A percentile compares a stretch with the other conserved stretches of the same genome.
Evolutionary conservation across 176 grass and related monocot genomes (phyloP).

Genomic region (Paspalum notatum): DNA sequence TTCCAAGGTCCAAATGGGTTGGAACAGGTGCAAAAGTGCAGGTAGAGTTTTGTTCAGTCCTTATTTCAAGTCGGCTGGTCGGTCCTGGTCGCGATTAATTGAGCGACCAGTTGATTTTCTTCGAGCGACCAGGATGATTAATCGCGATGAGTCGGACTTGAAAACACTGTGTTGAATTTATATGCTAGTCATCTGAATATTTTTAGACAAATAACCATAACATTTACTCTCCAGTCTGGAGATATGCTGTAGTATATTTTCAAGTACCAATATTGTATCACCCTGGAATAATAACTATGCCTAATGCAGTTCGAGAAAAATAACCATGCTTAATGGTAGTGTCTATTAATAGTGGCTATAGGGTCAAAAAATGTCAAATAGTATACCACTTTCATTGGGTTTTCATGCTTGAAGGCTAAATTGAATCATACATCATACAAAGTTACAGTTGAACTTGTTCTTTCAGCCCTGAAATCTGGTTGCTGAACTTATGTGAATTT

Average conservation of each 20-base stretch:
- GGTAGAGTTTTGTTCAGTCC: slow-evolving; percentile 30
- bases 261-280: neutral
- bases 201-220: neutral
- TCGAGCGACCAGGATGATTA: no score
- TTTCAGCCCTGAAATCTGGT: slow-evolving; percentile 5
- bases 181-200: neutral
- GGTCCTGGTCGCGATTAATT: no score
- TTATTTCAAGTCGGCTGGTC: no score
- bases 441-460: neutral
- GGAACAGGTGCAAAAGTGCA: slow-evolving; percentile 59
- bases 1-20: slow-evolving; percentile 59
- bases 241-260: neutral
- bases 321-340: neutral
- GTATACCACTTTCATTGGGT: neutral
- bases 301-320: neutral
- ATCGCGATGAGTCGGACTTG: no score
- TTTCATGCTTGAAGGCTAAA: neutral
- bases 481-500: neutral
- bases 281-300: neutral
- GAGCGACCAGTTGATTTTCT: no score
- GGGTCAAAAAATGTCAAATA: neutral
- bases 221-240: neutral
- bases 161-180: no score
- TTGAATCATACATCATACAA: neutral
- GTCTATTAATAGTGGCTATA: neutral